Conservation (phyloP, 2,329 filamentous ascomycete genomes). For the Aureobasidium mangrovei region DNA sequence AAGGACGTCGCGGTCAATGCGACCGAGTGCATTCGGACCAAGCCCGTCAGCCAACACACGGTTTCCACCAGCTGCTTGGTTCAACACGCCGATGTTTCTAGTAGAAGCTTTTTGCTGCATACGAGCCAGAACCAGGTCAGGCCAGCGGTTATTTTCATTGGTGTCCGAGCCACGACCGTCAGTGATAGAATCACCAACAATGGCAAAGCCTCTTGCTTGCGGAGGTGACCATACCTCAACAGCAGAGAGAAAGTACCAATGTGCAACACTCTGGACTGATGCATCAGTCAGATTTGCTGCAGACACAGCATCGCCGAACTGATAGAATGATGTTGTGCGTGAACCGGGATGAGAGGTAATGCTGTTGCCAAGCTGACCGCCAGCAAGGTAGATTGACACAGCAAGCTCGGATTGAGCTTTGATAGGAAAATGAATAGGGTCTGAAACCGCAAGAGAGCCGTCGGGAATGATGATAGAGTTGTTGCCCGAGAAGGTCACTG, state of each 20-base stretch:
- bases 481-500: conserved; percentile 51
- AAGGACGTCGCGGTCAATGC: conserved; percentile 57
- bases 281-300: conserved; percentile 38
- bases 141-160: conserved; percentile 54
- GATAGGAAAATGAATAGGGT: conserved; percentile 50
- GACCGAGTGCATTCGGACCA: conserved; percentile 51
- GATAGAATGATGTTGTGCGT: conserved; percentile 53
- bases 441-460: conserved; percentile 51
- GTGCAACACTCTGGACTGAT: conserved; percentile 20
- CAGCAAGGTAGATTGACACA: conserved; percentile 49
- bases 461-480: conserved; percentile 43
- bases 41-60: conserved; percentile 53
- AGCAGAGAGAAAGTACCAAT: conserved; percentile 53
- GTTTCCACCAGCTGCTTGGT: conserved; percentile 63
- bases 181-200: conserved; percentile 58
- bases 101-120: conserved; percentile 41
- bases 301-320: conserved; percentile 48
- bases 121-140: conserved; percentile 46
- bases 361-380: conserved; percentile 47
- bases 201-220: conserved; percentile 38
- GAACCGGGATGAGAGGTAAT: conserved; percentile 60
- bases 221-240: conserved; percentile 47
- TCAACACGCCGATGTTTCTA: conserved; percentile 47
- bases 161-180: conserved; percentile 54
- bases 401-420: conserved; percentile 45